Base-by-base conservation (phyloP, 1,284 basidiomycete genomes). In the Heliocybe sulcata region DNA sequence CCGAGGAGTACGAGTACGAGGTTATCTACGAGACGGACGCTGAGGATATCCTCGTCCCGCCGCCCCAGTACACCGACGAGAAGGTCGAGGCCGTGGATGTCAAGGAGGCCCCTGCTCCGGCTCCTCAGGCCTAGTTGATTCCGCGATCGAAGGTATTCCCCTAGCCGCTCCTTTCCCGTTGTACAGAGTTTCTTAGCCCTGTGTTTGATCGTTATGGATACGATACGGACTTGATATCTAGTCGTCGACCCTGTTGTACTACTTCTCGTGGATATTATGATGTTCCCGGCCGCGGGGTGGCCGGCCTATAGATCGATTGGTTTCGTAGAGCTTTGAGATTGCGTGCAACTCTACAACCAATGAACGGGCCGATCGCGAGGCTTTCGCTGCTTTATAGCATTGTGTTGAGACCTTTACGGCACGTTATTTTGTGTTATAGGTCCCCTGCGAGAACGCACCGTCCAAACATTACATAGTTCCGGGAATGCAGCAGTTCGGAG, bases 21-120 rank as follows among this genome's bases (percentile, higher is more conserved):
- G 60, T 71, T 50, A 60, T 73, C 23, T 69, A 72, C 53, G 68
- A 69, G 22, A 12, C 22, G n/a, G 69, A 65, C 27, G 60, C 64
- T 14, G 61, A 62, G 50, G 57, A 60, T 19, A 29, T 58, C 23
- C 56, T 57, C 12, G 31, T 58, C 35, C 61, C 61, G 19, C 60
- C 59, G 11, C 53, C 54, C 12, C 56, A 63, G 52, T 56, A 58
- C 49, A 52, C 51, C 14, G 51, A 52, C 33, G 47, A 49, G 47
- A 49, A 49, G 47, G 47, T 49, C 22, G 47, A 9, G 9, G 47
- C 47, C 23, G 47, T 49, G 22, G 47, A 49, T n/a, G 27, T 26
- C 23, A 49, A 49, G 47, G 22, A 12, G 14, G 47, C 47, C 6
- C 38, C 38, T 42, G 38, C 38, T 16, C 38, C 38, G 4, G 47